These are phyloP conservation scores for Pythium guiyangense DNA, from an alignment of 352 stramenopile genomes.

Conservation along the genomic window DNA sequence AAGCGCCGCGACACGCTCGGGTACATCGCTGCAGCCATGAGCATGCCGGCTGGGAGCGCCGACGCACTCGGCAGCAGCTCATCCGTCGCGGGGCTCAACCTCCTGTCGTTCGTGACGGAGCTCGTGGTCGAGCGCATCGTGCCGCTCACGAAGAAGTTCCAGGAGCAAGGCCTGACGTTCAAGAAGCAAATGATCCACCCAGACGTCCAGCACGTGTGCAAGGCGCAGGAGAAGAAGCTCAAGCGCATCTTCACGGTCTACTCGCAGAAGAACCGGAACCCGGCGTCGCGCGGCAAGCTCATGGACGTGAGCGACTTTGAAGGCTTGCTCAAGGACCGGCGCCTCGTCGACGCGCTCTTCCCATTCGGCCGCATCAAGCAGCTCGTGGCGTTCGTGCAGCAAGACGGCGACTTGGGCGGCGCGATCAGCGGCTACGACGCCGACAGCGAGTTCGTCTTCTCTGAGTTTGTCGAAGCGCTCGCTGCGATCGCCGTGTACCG, in stretches of 20 bases:
- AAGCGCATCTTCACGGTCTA: conserved; percentile 72
- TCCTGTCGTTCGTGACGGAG: conserved; percentile 47
- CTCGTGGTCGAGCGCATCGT: conserved; percentile 64
- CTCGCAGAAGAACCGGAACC: conserved; percentile 74
- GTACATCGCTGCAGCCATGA: conserved; percentile 29
- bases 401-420: conserved; percentile 57
- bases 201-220: conserved; percentile 72
- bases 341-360: conserved; percentile 69
- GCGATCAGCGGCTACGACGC: conserved; percentile 45
- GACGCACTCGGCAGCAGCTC: background rate
- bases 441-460: conserved; percentile 76
- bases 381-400: conserved; percentile 70
- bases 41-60: conserved; percentile 13
- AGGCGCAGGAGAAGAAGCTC: conserved; percentile 70
- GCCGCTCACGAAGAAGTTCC: conserved; percentile 70
- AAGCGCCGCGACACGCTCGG: conserved; percentile 44
- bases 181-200: conserved; percentile 83
- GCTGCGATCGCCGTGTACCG: conserved; percentile 66
- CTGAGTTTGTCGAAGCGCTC: conserved; percentile 73
- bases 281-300: conserved; percentile 57
- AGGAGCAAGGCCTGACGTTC: conserved; percentile 76
- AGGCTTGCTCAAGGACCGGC: conserved; percentile 59
- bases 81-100: conserved; percentile 5
- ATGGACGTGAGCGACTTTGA: conserved; percentile 75
- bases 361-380: conserved; percentile 71